Evolutionary conservation across 768 basidiomycete species (phyloP).

Genomic region (Naganishia vishniacii): DNA sequence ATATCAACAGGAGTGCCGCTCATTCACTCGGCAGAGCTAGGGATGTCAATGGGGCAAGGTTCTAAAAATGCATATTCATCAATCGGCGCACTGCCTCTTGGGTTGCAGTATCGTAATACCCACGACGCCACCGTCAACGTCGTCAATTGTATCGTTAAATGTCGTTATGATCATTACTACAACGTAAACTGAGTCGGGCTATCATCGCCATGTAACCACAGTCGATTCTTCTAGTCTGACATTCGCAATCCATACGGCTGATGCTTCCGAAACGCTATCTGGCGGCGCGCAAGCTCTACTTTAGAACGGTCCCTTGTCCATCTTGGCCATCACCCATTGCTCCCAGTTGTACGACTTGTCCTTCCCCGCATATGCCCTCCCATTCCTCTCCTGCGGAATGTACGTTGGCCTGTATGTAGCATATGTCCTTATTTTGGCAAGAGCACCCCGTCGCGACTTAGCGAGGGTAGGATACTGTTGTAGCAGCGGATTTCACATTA

Average conservation of each 20-base stretch:
- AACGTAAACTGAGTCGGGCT: not conserved
- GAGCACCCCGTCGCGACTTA: too few species aligned
- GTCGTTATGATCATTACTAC: slow-evolving; percentile 17
- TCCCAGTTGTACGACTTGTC: slow-evolving; percentile 24
- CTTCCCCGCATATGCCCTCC: not conserved
- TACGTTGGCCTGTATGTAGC: too few species aligned
- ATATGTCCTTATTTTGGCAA: too few species aligned
- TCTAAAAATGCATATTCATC: not conserved
- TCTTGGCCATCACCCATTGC: slow-evolving; percentile 17
- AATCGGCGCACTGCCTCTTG: too few species aligned
- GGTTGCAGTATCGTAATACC: too few species aligned
- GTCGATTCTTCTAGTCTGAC: not conserved
- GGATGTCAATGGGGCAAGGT: slow-evolving; percentile 9
- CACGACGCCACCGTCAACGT: too few species aligned
- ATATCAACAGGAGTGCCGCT: slow-evolving; percentile 4
- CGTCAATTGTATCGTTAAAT: slow-evolving; percentile 16
- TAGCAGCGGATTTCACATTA: too few species aligned
- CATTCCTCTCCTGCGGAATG: slow-evolving; percentile 11
- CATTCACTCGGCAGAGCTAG: slow-evolving; percentile 4
- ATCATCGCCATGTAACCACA: not conserved
- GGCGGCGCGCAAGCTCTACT: too few species aligned
- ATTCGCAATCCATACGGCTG: too few species aligned
- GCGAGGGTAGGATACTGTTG: too few species aligned
- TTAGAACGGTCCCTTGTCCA: too few species aligned
- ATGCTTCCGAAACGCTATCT: too few species aligned